These are phyloP conservation scores for Carallia brachiata DNA, from an alignment of 345 rosid genomes.

Conservation along the genomic window DNA sequence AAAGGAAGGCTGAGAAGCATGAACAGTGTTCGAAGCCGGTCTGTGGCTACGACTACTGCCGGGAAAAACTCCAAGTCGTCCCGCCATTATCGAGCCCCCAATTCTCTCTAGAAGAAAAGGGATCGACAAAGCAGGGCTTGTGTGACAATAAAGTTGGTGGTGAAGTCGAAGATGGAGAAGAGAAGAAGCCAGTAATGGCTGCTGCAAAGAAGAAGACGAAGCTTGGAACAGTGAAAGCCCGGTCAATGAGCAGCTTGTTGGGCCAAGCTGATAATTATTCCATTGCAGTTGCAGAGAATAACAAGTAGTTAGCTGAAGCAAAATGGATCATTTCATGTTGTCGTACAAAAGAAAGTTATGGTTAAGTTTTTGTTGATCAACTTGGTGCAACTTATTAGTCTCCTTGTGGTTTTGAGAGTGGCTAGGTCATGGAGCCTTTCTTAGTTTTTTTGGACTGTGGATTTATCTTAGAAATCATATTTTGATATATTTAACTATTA, in stretches of 20 bases:
- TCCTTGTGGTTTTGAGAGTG: not conserved
- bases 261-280: constrained; percentile 43
- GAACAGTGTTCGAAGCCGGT: constrained; percentile 41
- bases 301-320: not conserved
- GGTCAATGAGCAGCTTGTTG: constrained; percentile 87
- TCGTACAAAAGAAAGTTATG: not conserved
- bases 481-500: too few species aligned
- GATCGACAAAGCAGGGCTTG: not conserved
- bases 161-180: constrained; percentile 10
- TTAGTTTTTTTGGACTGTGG: too few species aligned
- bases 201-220: constrained; percentile 59
- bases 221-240: constrained; percentile 90
- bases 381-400: not conserved
- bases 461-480: too few species aligned
- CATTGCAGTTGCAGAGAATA: constrained; percentile 13
- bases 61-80: not conserved
- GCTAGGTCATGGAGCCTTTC: too few species aligned
- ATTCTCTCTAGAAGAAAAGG: not conserved
- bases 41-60: constrained; percentile 6
- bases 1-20: constrained; percentile 90
- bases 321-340: not conserved
- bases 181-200: constrained; percentile 21
- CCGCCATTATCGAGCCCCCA: constrained; percentile 4
- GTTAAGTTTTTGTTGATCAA: not conserved
- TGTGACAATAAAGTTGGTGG: not conserved